Base-by-base conservation (phyloP, 768 basidiomycete species). In the Dentipellis sp. region DNA sequence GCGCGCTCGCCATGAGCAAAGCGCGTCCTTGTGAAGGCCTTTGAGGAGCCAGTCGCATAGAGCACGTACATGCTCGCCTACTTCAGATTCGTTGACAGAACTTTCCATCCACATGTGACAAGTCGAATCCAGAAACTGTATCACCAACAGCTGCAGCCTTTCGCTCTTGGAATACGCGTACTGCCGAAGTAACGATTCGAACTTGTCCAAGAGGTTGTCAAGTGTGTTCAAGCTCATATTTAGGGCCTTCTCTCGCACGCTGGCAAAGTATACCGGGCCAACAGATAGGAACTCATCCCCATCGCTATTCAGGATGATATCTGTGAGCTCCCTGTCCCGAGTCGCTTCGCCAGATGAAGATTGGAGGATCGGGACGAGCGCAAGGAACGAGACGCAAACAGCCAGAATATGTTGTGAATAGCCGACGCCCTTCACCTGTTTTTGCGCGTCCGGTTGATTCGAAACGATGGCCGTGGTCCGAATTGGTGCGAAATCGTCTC, bases 101-200 rank as follows among this genome's bases (percentile, higher is more conserved):
- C 63, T 73, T 40, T 56, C 64, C 57, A 72, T 57, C 88, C 85
- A 97, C 2, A 83, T 63, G 55, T 78, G 70, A 55, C 82, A 64
- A 0, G 91, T 88, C 7, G 82, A 79, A 46, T 79, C 76, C 19
- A 97, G 69, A 48, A 91, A 75, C 17, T 78, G 74, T n/a, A 88
- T 68, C 5, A 75, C 71, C 46, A 88, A 64, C 12, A 78, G 65
- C 11, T 82, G 79, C 35, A 84, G 69, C 4, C 67, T 70, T 52
- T 81, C 79, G 58, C 76, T 82, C 52, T 77, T 69, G 2, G 77
- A 72, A 64, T 80, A 82, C 8, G 73, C 69, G 67, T 92, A 88
- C 38, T 71, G 63, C 19, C 56, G 61, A 17, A 88, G 73, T 47
- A 88, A 71, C 2, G 72, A 68, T 2, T 70, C 80, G 19, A 93